A percentile compares a stretch with the other conserved stretches of the same genome.
These are phyloP conservation scores for Tilletiopsis washingtonensis DNA, from an alignment of 1,284 basidiomycete species.

Conservation along the genomic window DNA sequence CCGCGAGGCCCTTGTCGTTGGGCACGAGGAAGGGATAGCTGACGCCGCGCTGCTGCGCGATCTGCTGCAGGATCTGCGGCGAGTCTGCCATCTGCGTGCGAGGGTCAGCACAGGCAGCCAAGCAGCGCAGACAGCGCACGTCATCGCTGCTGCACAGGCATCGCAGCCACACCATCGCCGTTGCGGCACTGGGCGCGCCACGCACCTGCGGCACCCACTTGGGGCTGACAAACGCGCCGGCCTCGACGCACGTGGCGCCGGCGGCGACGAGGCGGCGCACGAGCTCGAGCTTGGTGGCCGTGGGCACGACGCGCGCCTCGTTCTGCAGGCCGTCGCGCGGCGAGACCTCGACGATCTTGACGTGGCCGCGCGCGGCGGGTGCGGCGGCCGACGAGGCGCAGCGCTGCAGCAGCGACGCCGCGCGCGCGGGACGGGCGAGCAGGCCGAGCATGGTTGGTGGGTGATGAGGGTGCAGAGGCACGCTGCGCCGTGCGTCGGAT, in stretches of 20 bases:
- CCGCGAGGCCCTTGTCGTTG: constrained; percentile 60
- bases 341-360: constrained; percentile 75
- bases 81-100: constrained; percentile 29
- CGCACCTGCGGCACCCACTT: constrained; percentile 78
- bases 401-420: too few species aligned
- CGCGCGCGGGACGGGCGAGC: too few species aligned
- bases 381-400: too few species aligned
- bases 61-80: constrained; percentile 54
- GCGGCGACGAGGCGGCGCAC: constrained; percentile 65
- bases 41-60: constrained; percentile 55
- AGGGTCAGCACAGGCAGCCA: too few species aligned
- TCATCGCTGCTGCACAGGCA: not conserved
- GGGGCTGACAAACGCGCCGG: constrained; percentile 77
- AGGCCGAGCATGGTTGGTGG: too few species aligned
- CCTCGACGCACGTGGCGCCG: constrained; percentile 70
- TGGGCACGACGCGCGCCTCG: constrained; percentile 62
- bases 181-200: not conserved
- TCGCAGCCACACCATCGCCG: not conserved
- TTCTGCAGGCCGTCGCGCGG: constrained; percentile 91
- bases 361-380: too few species aligned
- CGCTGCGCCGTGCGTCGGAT: too few species aligned
- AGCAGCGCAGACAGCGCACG: not conserved
- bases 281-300: constrained; percentile 69
- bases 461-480: too few species aligned
- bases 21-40: constrained; percentile 80